phyloP scores from a whole-genome alignment of 768 basidiomycete species.

The Suillus alpinus region DNA sequence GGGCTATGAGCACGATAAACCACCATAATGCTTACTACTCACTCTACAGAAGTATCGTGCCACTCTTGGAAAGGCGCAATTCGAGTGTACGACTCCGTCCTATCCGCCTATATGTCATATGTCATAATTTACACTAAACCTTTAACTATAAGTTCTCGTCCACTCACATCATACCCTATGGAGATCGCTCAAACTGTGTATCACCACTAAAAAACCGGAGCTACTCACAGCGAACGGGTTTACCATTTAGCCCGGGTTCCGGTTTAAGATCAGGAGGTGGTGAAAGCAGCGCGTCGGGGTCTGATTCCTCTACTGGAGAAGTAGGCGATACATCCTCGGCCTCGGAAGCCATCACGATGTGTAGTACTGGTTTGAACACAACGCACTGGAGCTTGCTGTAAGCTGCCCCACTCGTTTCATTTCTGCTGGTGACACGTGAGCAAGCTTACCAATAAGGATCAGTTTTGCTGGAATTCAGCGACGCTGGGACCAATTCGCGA shows the following conservation, averaged over 20 bases:
- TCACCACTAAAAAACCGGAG: constrained; percentile 1
- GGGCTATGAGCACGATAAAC: constrained; percentile 4
- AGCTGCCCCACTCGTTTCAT: not conserved
- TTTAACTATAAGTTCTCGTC: not conserved
- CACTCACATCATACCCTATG: constrained; percentile 82
- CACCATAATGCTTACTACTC: constrained; percentile 20
- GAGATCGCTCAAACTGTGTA: constrained; percentile 5
- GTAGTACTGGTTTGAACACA: not conserved
- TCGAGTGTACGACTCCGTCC: constrained; percentile 78
- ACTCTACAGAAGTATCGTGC: constrained; percentile 83
- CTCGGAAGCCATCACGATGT: constrained; percentile 2
- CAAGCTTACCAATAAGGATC: not conserved
- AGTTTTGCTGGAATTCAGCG: not conserved
- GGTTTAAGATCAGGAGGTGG: constrained; percentile 57
- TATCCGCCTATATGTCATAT: constrained; percentile 57
- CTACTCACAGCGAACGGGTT: constrained; percentile 77
- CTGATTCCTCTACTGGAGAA: constrained; percentile 63
- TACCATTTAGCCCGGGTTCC: constrained; percentile 69
- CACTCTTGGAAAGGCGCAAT: constrained; percentile 83
- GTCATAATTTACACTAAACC: constrained; percentile 14
- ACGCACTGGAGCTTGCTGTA: not conserved
- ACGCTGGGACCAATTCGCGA: not conserved
- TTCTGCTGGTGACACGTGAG: not conserved
- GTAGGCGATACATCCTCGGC: constrained; percentile 23
- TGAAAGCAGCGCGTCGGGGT: constrained; percentile 38